Base-by-base conservation (phyloP, 805 yeast species). In the Metschnikowia kofuensis region DNA sequence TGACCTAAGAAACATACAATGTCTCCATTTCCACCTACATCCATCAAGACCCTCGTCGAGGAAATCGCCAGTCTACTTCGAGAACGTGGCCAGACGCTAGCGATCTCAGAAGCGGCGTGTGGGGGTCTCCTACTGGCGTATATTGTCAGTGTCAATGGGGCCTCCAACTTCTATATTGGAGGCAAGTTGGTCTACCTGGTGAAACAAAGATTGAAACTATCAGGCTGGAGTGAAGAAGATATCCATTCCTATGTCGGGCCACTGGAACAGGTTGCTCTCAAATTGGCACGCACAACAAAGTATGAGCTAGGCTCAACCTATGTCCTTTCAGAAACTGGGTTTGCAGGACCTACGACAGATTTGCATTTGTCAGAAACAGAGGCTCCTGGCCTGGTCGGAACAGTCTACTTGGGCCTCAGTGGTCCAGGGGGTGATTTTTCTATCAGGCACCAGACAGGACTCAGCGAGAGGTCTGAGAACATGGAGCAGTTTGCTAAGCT, bases 31-130 rank as follows among this genome's bases (percentile, higher is more conserved):
- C 92, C 92, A 13, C 88, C 91, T 2, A 64, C 65, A 7, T 81
- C 78, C 14, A 70, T 85, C 6, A 64, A 69, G 38, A 59, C 50
- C 26, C 67, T 83, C 9, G 89, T 87, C 3, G 60, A 62, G 9
- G 68, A 74, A 60, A 87, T 89, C 38, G 83, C 94, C 0, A 66
- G 63, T 34, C 70, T 83, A 6, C 72, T 89, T 26, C 66, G 78
- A 15, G 61, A 64, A 15, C 71, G 82, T 28, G 66, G 75, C 12
- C 83, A 84, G 62, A 86, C 96, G 0, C 68, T 89, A 21, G 87
- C 95, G 0, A 85, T 87, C 1, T 83, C 91, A 6, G 96, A 89
- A 59, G 90, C 91, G 2, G 95, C 96, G 0, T 89, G 96, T 64
- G 96, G 96, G 8, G 96, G 96, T 0, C 74, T 89, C 13, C 69